phyloP scores from a whole-genome alignment of 2,329 filamentous ascomycete genomes.

The Scopulariopsis brevicaulis region DNA sequence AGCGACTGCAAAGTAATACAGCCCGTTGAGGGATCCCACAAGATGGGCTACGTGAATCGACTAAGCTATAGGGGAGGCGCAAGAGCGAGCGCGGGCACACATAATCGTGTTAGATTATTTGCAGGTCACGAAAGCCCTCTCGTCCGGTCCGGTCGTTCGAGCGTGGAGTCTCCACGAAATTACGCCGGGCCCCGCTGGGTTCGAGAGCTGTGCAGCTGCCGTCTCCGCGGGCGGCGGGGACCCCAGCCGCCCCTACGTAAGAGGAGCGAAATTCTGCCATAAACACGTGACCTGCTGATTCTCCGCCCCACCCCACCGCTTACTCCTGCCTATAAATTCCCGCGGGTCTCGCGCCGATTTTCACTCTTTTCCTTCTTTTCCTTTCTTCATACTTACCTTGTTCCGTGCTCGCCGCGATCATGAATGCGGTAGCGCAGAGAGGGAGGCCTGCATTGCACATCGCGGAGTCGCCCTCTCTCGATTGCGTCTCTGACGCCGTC shows the following conservation, averaged over 20 bases:
- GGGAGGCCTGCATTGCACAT: conserved; percentile 41
- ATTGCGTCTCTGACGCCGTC: conserved; percentile 40
- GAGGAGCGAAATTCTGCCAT: not conserved
- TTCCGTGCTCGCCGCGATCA: conserved; percentile 28
- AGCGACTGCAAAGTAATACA: not conserved
- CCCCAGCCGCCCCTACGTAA: not conserved
- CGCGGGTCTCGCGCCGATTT: not conserved
- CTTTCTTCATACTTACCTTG: conserved; percentile 41
- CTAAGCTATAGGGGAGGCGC: not conserved
- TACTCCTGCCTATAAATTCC: not conserved
- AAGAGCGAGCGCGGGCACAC: not conserved
- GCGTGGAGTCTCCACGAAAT: not conserved
- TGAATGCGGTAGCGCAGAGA: conserved; percentile 25
- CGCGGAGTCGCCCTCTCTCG: conserved; percentile 34
- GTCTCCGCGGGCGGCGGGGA: not conserved
- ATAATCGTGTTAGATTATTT: not conserved
- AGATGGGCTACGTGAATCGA: not conserved
- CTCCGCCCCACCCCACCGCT: not conserved
- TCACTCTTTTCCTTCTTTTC: conserved; percentile 18
- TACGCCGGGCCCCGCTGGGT: not conserved
- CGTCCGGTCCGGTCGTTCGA: not conserved
- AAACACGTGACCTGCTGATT: not conserved
- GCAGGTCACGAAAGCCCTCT: not conserved
- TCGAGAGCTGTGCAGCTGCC: not conserved
- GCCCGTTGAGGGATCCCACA: not conserved